A percentile compares a stretch with the other conserved stretches of the same genome.
Conservation (phyloP, 345 rosid species). For the Heritiera fomes region DNA sequence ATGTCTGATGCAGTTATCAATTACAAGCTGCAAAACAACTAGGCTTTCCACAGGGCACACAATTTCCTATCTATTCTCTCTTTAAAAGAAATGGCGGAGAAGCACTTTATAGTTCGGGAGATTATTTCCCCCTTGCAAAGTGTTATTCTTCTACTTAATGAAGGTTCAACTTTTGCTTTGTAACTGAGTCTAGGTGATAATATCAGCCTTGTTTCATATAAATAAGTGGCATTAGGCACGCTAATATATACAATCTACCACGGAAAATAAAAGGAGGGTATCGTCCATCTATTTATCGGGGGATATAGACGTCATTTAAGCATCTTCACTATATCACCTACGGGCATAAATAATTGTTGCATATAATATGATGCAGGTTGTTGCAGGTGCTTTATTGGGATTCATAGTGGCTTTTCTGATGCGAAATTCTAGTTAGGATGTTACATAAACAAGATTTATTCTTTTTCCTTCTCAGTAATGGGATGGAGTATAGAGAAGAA, state of each 20-base stretch:
- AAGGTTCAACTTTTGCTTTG: too few species aligned
- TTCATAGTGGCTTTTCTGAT: conserved; percentile 68
- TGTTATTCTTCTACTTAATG: too few species aligned
- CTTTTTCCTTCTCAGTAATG: background rate
- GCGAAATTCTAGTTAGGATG: conserved; percentile 54
- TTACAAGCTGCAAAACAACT: background rate
- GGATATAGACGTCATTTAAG: background rate
- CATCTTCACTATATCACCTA: background rate
- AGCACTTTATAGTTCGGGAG: too few species aligned
- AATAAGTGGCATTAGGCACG: too few species aligned
- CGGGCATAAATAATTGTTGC: background rate
- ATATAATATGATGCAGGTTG: conserved; percentile 55
- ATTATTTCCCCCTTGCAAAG: too few species aligned
- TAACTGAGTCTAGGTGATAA: too few species aligned
- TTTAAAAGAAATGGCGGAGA: too few species aligned
- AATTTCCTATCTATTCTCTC: background rate
- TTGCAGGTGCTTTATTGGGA: conserved; percentile 79
- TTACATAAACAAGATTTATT: background rate
- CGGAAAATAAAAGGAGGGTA: too few species aligned
- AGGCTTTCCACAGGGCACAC: background rate
- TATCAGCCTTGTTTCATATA: too few species aligned
- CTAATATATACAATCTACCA: too few species aligned
- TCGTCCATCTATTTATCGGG: background rate
- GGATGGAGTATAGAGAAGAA: background rate
- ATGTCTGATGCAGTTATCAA: background rate